Conservation (phyloP, 2,329 filamentous ascomycete genomes). For the Aspergillus felis region DNA sequence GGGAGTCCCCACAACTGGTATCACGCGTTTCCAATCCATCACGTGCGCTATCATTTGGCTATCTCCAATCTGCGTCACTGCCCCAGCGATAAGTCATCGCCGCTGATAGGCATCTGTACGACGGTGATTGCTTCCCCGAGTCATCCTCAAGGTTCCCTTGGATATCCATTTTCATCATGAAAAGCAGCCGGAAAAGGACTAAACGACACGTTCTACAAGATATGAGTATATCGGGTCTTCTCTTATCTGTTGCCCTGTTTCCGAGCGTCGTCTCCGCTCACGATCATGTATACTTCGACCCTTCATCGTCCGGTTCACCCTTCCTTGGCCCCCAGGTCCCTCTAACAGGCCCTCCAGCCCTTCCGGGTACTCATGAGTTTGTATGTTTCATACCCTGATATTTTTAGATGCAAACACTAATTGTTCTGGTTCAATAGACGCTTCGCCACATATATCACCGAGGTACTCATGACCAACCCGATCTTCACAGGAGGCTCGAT, state of each 20-base stretch:
- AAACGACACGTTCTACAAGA: conserved; percentile 13
- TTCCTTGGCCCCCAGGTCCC: conserved; percentile 34
- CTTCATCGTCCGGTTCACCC: conserved; percentile 22
- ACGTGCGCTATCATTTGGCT: conserved; percentile 11
- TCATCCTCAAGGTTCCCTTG: conserved; percentile 13
- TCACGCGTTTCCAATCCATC: not conserved
- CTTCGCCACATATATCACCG: conserved; percentile 92
- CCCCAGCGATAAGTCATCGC: conserved; percentile 3
- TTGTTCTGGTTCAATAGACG: conserved; percentile 19
- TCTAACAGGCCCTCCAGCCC: conserved; percentile 17
- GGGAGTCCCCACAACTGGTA: not conserved
- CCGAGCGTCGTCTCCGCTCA: conserved; percentile 19
- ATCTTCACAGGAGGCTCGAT: conserved; percentile 73
- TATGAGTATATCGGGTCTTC: conserved; percentile 13
- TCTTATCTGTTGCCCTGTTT: conserved; percentile 21
- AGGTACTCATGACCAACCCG: conserved; percentile 73
- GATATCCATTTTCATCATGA: conserved; percentile 19
- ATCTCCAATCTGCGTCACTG: conserved; percentile 25
- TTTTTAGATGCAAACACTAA: not conserved
- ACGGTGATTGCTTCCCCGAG: not conserved
- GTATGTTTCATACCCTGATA: conserved; percentile 18
- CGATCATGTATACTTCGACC: conserved; percentile 21
- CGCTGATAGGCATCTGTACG: not conserved
- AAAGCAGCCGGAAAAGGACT: conserved; percentile 10
- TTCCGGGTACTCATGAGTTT: conserved; percentile 32